Conservation (phyloP, 2,329 filamentous ascomycete genomes). For the Hypoxylon sp. region DNA sequence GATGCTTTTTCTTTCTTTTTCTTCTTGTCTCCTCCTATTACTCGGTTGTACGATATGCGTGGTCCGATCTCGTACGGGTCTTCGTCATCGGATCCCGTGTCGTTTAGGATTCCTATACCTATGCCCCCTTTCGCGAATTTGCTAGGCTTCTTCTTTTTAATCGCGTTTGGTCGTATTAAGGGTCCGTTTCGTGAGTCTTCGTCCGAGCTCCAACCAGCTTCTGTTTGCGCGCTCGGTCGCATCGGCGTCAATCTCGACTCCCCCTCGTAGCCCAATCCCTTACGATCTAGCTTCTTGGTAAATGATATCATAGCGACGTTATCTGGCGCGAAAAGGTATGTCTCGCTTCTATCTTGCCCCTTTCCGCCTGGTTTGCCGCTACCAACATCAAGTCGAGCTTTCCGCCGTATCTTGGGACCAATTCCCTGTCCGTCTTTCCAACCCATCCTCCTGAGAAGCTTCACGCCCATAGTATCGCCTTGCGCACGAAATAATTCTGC, state of each 20-base stretch:
- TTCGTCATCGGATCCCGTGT: constrained; percentile 93
- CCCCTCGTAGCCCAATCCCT: constrained; percentile 73
- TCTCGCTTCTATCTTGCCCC: constrained; percentile 54
- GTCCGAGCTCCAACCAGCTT: constrained; percentile 49
- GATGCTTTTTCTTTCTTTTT: constrained; percentile 60
- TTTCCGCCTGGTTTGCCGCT: constrained; percentile 45
- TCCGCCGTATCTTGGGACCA: constrained; percentile 82
- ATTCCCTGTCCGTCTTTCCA: constrained; percentile 96
- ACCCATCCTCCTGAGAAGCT: constrained; percentile 88
- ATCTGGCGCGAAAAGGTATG: constrained; percentile 85
- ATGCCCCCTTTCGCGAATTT: constrained; percentile 70
- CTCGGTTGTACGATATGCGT: constrained; percentile 84
- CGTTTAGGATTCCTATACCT: constrained; percentile 88
- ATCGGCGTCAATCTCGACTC: constrained; percentile 61
- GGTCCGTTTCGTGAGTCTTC: constrained; percentile 57
- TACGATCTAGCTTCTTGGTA: constrained; percentile 70
- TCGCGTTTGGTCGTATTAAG: constrained; percentile 45
- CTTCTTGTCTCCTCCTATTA: constrained; percentile 83
- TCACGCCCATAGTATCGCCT: constrained; percentile 87
- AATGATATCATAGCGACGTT: constrained; percentile 76
- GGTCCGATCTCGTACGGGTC: constrained; percentile 94
- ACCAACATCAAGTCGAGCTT: constrained; percentile 69
- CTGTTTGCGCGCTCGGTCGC: constrained; percentile 37
- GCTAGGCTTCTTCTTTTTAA: constrained; percentile 30
- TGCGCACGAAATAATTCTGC: constrained; percentile 76